Base-by-base conservation (phyloP, 2,329 filamentous ascomycete species). In the Dothiorella sarmentorum region DNA sequence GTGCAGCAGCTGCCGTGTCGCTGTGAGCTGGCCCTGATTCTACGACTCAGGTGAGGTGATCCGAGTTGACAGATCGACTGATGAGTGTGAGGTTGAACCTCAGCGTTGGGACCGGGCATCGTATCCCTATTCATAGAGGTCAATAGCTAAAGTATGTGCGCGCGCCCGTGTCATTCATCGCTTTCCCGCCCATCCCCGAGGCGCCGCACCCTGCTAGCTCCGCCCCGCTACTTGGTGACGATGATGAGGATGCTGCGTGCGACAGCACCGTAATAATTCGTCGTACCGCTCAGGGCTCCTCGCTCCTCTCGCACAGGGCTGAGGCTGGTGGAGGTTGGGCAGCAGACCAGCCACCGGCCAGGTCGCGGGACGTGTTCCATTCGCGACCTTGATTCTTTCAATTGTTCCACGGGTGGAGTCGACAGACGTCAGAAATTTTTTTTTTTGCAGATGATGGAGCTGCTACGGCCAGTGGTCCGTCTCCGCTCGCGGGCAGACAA, bases 281-380 rank as follows among this genome's bases (percentile, higher is more conserved):
- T 22, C 10, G 45, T 43, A 31, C 11, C 9, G 49, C 49, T n/a
- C 33, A 29, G 13, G 49, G 33, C 49, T 18, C 33, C 15, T 22
- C 37, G 51, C 52, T n/a, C n/a, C n/a, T n/a, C n/a, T 53, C 49
- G 49, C 49, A 53, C 49, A 53, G 49, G 49, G 49, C 49, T 53
- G 49, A 20, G 33, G 49, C 49, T 40, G 49, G 49, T 35, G 35
- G 22, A 10, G 17, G 40, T 56, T 31, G 27, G 52, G 52, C 52
- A 56, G 52, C 52, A 56, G 52, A 29, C 37, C 52, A 43, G 29
- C 27, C 27, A 38, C 37, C 31, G 52, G 37, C 37, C 40, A 35
- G 37, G 29, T 43, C 40, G 52, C 52, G 29, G 52, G 17, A 38
- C 31, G 40, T 27, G 49, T 56, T 56, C 44, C 52, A 56, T 56